These are phyloP conservation scores for Schizophyllum amplum DNA, from an alignment of 1,284 basidiomycete species.

Conservation along the genomic window DNA sequence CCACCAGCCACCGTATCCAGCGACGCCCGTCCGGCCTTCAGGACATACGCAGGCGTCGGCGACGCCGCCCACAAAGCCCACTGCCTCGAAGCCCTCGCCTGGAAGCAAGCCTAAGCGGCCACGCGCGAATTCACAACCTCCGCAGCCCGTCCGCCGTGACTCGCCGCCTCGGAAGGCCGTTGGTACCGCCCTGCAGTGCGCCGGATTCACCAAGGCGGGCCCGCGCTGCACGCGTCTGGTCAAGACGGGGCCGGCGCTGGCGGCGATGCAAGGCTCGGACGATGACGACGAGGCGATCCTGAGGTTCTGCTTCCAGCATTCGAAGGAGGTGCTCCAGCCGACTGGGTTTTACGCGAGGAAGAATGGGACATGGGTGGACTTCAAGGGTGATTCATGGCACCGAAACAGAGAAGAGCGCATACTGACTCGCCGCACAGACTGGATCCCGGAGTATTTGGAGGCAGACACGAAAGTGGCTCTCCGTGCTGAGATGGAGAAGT, in stretches of 20 bases:
- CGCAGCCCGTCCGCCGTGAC: too few relatives aligned
- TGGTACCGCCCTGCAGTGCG: constrained; percentile 40
- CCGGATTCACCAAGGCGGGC: constrained; percentile 56
- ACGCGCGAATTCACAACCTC: constrained; percentile 25
- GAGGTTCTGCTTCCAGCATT: constrained; percentile 63
- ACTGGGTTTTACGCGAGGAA: constrained; percentile 52
- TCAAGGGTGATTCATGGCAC: constrained; percentile 34
- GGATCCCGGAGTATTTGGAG: constrained; percentile 60
- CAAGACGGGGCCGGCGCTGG: constrained; percentile 37
- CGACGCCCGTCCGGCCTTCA: neutral
- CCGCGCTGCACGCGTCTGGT: constrained; percentile 56
- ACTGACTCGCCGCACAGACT: constrained; percentile 37
- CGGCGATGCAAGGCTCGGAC: constrained; percentile 24
- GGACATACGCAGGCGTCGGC: constrained; percentile 3
- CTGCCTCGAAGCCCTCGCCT: constrained; percentile 7
- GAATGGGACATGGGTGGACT: constrained; percentile 45
- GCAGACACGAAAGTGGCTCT: constrained; percentile 54
- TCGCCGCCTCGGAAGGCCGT: constrained; percentile 18
- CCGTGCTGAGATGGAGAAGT: constrained; percentile 63
- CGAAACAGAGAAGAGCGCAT: neutral
- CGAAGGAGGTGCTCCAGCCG: constrained; percentile 41
- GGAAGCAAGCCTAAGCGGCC: constrained; percentile 13
- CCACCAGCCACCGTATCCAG: constrained; percentile 6
- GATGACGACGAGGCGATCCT: constrained; percentile 29
- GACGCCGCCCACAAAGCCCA: constrained; percentile 13